phyloP scores from a whole-genome alignment of 2,329 filamentous ascomycete genomes.

The Pleoardoris graminearum region DNA sequence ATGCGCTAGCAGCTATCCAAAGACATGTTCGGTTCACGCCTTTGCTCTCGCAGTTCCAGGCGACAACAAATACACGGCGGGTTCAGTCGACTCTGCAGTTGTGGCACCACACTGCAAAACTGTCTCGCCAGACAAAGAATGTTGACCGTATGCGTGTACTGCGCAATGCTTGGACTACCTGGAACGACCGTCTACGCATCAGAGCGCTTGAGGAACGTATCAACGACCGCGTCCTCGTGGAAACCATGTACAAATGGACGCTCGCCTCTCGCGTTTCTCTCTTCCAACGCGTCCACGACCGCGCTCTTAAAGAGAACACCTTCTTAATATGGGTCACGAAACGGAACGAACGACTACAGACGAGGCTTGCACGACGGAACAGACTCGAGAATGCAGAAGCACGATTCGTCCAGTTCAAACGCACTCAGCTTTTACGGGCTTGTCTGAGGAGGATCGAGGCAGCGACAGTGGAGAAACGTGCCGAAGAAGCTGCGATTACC shows the following conservation, averaged over 20 bases:
- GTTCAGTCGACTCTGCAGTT: conserved; percentile 51
- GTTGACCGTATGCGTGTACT: conserved; percentile 58
- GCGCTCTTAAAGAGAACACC: conserved; percentile 30
- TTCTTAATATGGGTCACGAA: conserved; percentile 37
- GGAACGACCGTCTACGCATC: conserved; percentile 64
- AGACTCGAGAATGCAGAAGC: conserved; percentile 36
- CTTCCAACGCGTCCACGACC: conserved; percentile 45
- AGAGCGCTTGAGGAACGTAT: conserved; percentile 57
- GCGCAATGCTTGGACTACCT: conserved; percentile 61
- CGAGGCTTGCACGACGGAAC: conserved; percentile 29
- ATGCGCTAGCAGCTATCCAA: conserved; percentile 28
- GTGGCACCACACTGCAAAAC: conserved; percentile 53
- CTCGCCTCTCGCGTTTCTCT: conserved; percentile 52
- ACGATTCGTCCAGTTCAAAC: conserved; percentile 37
- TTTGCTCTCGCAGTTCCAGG: conserved; percentile 49
- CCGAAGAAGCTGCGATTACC: conserved; percentile 42
- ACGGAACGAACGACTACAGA: conserved; percentile 19
- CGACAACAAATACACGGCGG: conserved; percentile 51
- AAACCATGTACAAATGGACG: conserved; percentile 65
- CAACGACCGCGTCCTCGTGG: conserved; percentile 51
- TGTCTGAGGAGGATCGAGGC: conserved; percentile 35
- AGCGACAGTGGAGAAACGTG: conserved; percentile 27
- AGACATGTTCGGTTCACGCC: conserved; percentile 50
- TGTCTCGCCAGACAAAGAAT: conserved; percentile 53
- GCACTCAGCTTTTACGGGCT: conserved; percentile 29